Evolutionary conservation across 1,139 yeast genomes (phyloP), one percentile per base, ranked within the genome.

Genomic region (Taiozyma onychis): DNA sequence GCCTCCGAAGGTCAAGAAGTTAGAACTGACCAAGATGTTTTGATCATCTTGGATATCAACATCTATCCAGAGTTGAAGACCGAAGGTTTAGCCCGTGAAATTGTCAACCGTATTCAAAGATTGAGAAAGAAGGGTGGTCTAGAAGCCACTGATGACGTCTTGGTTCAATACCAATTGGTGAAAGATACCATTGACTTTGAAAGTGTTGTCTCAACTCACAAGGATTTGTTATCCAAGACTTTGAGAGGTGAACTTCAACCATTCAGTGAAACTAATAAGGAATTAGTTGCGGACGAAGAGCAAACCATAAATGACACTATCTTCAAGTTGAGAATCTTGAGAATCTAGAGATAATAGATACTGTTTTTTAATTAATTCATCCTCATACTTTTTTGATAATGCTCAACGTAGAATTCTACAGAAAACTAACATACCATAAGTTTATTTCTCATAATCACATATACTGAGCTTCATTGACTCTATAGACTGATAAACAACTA

Each of bases 61-160:
- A 72, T 89, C 53, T 86, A 93, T 66, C 90, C 91, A 44, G 97
- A 91, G 62, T 78, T 91, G 68, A 86, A 86, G 73, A 83, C 88
- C 48, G 98, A 93, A 74, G 98, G 98, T 68, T 77, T 88, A 62
- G 97, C 97, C 8, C 88, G 99, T 75, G 99, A 95, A 70, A 78
- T 95, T 66, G 80, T 93, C 65, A 95, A 95, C 79, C 90, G 99
- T 73, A 90, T 95, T 60, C 99, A 95, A 77, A 87, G 97, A 71
- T 81, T 91, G 68, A 88, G 99, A 73, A 95, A 95, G 84, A 90
- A 91, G 78, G 91, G 89, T 56, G 97, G 97, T 42, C 80, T 95
- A 65, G 88, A 87, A 64, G 91, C 96, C 54, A 91, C 98, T 44
- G 99, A 95, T 66, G 99, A 95, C 62, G 95, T 95, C 48, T 73